These are phyloP conservation scores for Fereydounia khargensis DNA, from an alignment of 1,284 basidiomycete species.

Conservation along the genomic window DNA sequence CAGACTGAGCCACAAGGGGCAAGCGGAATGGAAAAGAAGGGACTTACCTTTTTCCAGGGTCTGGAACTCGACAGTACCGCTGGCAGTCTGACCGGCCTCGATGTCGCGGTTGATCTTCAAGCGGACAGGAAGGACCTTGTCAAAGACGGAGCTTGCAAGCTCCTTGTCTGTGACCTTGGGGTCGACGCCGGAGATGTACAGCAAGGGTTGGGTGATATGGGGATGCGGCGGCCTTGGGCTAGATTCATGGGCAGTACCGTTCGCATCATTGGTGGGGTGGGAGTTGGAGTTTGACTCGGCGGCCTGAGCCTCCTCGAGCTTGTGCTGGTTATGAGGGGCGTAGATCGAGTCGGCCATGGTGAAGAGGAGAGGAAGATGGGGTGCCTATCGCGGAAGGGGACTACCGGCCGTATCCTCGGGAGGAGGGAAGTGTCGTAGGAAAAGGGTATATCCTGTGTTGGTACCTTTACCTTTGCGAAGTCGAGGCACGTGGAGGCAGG, in stretches of 20 bases:
- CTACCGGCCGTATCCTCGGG: background rate
- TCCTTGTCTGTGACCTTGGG: constrained; percentile 35
- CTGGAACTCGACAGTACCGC: constrained; percentile 49
- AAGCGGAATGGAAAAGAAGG: background rate
- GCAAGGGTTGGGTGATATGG: constrained; percentile 28
- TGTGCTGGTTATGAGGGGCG: constrained; percentile 31
- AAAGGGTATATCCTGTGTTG: background rate
- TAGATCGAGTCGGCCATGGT: constrained; percentile 44
- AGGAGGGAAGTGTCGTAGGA: background rate
- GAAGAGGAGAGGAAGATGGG: too few species aligned
- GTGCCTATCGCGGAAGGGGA: background rate
- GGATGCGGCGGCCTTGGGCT: constrained; percentile 16
- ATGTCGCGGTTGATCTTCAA: constrained; percentile 38
- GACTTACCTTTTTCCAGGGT: constrained; percentile 36
- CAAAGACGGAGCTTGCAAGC: constrained; percentile 34
- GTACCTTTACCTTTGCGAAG: background rate
- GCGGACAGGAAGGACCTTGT: constrained; percentile 33
- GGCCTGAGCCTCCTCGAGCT: constrained; percentile 19
- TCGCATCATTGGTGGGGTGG: background rate
- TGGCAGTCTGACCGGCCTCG: constrained; percentile 10
- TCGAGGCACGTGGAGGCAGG: background rate
- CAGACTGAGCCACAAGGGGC: background rate
- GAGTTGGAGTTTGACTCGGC: constrained; percentile 1
- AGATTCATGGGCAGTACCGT: constrained; percentile 1
- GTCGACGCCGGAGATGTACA: constrained; percentile 38